Evolutionary conservation across 2,329 filamentous ascomycete genomes (phyloP).

Genomic region (Triangularia setosa): DNA sequence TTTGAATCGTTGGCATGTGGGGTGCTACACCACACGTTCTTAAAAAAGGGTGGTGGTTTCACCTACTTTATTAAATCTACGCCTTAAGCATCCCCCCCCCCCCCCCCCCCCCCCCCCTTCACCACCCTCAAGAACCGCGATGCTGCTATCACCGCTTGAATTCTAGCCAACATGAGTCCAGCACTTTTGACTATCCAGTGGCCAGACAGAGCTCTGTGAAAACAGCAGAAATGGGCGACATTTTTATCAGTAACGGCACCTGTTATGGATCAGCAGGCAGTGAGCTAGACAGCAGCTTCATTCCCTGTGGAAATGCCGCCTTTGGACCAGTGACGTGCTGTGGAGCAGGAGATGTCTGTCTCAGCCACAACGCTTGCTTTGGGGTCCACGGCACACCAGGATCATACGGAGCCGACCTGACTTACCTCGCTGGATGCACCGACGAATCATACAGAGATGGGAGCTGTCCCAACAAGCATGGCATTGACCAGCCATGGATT

Average conservation of each 20-base stretch:
- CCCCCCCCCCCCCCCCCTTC: neutral
- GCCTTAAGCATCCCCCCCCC: too few relatives aligned
- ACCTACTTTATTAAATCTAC: too few relatives aligned
- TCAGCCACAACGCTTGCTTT: constrained; percentile 27
- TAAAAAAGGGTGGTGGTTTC: too few relatives aligned
- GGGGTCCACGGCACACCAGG: constrained; percentile 20
- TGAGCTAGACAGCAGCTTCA: constrained; percentile 21
- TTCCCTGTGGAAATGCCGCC: constrained; percentile 34
- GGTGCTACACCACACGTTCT: too few relatives aligned
- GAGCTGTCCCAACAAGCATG: constrained; percentile 34
- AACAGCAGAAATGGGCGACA: neutral
- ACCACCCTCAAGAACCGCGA: neutral
- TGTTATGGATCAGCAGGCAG: constrained; percentile 28
- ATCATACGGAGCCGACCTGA: constrained; percentile 23
- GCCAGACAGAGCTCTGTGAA: neutral
- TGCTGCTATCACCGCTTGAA: neutral
- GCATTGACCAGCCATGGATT: neutral
- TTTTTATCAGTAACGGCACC: constrained; percentile 33
- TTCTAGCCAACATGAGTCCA: neutral
- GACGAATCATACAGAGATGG: constrained; percentile 30
- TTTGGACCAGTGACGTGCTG: constrained; percentile 33
- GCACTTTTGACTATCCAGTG: neutral
- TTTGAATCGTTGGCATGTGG: too few relatives aligned
- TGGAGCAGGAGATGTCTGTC: constrained; percentile 32
- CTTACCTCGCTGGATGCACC: constrained; percentile 38